Percentiles rank a stretch among this genome's conserved stretches.
phyloP scores from a whole-genome alignment of 352 stramenopile genomes.

The Globisporangium emineosum region DNA sequence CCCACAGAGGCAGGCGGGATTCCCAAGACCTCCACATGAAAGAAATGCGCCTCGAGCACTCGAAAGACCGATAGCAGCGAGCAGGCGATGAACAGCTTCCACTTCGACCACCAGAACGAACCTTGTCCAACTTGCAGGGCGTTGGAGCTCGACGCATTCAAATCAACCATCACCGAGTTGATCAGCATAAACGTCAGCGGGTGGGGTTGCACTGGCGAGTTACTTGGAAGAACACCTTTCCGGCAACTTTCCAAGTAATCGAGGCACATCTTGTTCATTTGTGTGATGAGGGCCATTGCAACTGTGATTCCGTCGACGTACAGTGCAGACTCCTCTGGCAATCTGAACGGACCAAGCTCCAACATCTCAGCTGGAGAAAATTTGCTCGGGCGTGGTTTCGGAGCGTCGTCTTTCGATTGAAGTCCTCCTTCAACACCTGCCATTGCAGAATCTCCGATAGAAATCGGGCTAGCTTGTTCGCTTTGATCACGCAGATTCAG shows the following conservation, averaged over 20 bases:
- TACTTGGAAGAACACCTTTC: constrained; percentile 60
- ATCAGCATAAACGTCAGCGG: constrained; percentile 87
- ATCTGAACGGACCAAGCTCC: constrained; percentile 57
- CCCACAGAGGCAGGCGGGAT: constrained; percentile 81
- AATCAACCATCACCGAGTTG: constrained; percentile 72
- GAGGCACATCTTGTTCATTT: constrained; percentile 68
- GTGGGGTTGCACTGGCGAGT: constrained; percentile 68
- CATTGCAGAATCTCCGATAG: constrained; percentile 21
- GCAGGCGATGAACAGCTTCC: constrained; percentile 62
- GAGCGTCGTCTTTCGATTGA: constrained; percentile 10
- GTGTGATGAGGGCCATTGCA: constrained; percentile 48
- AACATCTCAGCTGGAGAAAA: constrained; percentile 76
- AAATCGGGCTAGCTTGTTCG: constrained; percentile 23
- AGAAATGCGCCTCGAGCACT: constrained; percentile 78
- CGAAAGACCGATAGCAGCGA: constrained; percentile 63
- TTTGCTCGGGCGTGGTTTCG: constrained; percentile 42
- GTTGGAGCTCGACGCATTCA: constrained; percentile 24
- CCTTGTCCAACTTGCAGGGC: constrained; percentile 21
- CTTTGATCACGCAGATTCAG: constrained; percentile 67
- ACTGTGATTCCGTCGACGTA: constrained; percentile 53
- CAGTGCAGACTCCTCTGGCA: constrained; percentile 30
- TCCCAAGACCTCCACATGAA: constrained; percentile 78
- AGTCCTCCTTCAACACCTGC: constrained; percentile 3
- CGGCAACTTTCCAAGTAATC: constrained; percentile 73
- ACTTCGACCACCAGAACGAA: constrained; percentile 36